These are phyloP conservation scores for Brassica juncea DNA, from an alignment of 345 rosid genomes.

Conservation along the genomic window DNA sequence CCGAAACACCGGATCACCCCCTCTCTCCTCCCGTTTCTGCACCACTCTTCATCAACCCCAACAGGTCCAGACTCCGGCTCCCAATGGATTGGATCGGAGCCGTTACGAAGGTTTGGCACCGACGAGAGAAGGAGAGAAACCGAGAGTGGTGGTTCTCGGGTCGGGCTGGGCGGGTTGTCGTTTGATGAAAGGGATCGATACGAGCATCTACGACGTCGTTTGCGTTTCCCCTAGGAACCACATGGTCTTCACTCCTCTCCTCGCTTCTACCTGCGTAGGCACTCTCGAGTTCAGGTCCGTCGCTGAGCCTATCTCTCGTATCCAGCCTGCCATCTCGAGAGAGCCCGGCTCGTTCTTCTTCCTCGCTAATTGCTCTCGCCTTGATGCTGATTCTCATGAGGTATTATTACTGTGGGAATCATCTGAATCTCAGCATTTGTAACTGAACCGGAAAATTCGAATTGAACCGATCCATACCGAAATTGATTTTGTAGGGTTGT, in stretches of 20 bases:
- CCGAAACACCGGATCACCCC: conserved; percentile 13
- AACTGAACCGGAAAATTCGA: too few species aligned
- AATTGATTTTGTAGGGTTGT: too few species aligned
- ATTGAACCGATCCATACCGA: too few species aligned
- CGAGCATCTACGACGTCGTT: conserved; percentile 70
- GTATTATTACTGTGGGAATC: conserved; percentile 35
- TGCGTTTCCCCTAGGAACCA: conserved; percentile 88
- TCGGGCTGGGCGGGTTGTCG: conserved; percentile 97
- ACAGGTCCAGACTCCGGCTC: conserved; percentile 14
- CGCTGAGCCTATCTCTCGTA: conserved; percentile 79
- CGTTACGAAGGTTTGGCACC: conserved; percentile 53
- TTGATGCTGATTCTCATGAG: conserved; percentile 62
- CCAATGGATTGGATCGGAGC: background rate
- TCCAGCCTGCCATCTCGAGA: conserved; percentile 81
- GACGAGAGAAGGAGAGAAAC: conserved; percentile 62
- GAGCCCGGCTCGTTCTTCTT: conserved; percentile 77
- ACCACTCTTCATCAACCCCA: conserved; percentile 17
- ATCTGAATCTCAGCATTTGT: background rate
- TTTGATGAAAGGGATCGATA: conserved; percentile 77
- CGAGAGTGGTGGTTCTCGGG: conserved; percentile 84
- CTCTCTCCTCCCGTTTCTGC: conserved; percentile 45
- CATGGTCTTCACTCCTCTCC: conserved; percentile 89
- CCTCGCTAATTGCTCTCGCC: conserved; percentile 63
- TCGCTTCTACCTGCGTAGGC: conserved; percentile 97
- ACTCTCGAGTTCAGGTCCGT: conserved; percentile 94